Base-by-base conservation (phyloP, 371 early-diverging fungal genomes). In the Mortierella sp. region DNA sequence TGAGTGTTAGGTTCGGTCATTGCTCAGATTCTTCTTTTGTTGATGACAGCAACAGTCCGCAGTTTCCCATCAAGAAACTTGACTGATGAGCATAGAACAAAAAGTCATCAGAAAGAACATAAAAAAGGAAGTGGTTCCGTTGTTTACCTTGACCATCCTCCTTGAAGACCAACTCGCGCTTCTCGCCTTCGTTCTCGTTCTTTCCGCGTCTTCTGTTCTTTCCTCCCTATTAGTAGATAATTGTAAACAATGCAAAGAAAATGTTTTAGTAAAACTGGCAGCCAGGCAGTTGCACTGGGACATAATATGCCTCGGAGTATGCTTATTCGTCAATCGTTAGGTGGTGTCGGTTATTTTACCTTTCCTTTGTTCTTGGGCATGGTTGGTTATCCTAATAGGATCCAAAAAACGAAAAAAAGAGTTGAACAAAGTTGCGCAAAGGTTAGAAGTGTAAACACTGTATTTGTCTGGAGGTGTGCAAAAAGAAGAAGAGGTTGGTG, bases 151-250 rank as follows among this genome's bases (percentile, higher is more conserved):
- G 98, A 70, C 96, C 97, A 85, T 97, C 97, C 86, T 96, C 97
- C 85, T 96, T 96, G 88, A 96, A 96, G 75, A 95, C 90, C 73
- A 98, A 88, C 87, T 98, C 99, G 83, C 98, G 93, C 93, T 99
- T 99, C 76, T 94, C 95, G 71, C 89, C 92, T 81, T 97, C 98
- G 86, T 93, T 95, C 85, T 98, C 98, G 90, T 96, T 96, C 96
- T 98, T 99, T 92, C 98, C 98, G 88, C 97, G 93, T 89, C 94
- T 92, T 88, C 96, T 90, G 90, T 95, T 97, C 92, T 97, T 98
- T 88, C 99, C 99, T 91, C 99, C 99, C 95, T 96, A 87, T 73
- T 50, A 13, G 55, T 52, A 70, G 10, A 22, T 34, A 58, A 29
- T 4, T 44, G 19, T 19, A 72, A 66, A 37, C 31, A 47, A 50